These are phyloP conservation scores for Wickerhamomyces pijperi DNA, from an alignment of 805 yeast species.

Conservation along the genomic window DNA sequence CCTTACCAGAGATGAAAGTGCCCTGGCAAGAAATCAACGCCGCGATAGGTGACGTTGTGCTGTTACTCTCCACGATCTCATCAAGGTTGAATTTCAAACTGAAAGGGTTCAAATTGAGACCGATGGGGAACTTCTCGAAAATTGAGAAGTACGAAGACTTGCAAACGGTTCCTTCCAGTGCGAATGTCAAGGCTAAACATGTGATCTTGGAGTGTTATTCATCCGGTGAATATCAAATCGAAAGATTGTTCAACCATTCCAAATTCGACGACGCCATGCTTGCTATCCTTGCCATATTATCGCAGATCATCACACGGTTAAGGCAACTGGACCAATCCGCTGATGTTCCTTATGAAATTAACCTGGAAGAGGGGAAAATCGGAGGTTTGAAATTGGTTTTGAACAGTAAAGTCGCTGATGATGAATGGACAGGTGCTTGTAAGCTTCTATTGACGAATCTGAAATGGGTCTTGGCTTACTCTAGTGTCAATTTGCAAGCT, in stretches of 20 bases:
- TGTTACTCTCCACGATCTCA: slow-evolving; percentile 55
- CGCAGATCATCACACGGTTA: slow-evolving; percentile 19
- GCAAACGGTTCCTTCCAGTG: slow-evolving; percentile 20
- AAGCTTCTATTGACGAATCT: slow-evolving; percentile 67
- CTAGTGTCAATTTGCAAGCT: slow-evolving; percentile 24
- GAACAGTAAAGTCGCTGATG: slow-evolving; percentile 49
- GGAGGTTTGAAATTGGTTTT: slow-evolving; percentile 47
- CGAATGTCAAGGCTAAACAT: slow-evolving; percentile 11
- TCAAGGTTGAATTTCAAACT: slow-evolving; percentile 44
- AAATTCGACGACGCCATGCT: slow-evolving; percentile 75
- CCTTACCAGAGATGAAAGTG: slow-evolving; percentile 43
- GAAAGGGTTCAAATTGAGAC: slow-evolving; percentile 53
- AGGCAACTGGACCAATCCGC: slow-evolving; percentile 38
- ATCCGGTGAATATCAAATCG: slow-evolving; percentile 62
- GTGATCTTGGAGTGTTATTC: slow-evolving; percentile 38
- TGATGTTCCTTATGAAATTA: slow-evolving; percentile 67
- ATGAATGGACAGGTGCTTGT: slow-evolving; percentile 87
- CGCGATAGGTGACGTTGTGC: slow-evolving; percentile 75
- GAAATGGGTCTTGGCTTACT: slow-evolving; percentile 77
- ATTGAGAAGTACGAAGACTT: slow-evolving; percentile 42
- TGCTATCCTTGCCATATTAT: slow-evolving; percentile 54
- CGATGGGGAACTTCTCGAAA: slow-evolving; percentile 77
- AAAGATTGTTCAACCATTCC: slow-evolving; percentile 61
- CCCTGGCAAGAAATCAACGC: slow-evolving; percentile 91
- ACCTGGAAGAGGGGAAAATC: slow-evolving; percentile 66